phyloP scores from a whole-genome alignment of 805 yeast genomes.

The Zygoascus tannicola region DNA sequence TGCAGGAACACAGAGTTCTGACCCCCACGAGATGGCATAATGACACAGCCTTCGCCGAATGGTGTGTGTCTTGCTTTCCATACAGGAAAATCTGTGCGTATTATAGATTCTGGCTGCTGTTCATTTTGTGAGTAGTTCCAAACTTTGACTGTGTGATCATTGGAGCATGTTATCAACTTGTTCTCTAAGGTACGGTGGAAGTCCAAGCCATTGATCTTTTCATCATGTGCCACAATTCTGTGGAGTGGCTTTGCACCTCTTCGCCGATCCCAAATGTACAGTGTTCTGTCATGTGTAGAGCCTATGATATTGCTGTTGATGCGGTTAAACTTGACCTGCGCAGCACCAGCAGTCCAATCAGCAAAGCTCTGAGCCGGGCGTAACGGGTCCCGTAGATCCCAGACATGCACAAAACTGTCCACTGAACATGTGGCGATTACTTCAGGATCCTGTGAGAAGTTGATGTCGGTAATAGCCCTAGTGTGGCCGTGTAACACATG shows the following conservation, averaged over 20 bases:
- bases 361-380: conserved; percentile 70
- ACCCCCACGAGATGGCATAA: conserved; percentile 89
- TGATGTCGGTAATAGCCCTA: conserved; percentile 91
- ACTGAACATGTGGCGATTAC: conserved; percentile 86
- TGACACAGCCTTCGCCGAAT: conserved; percentile 77
- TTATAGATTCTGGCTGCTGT: conserved; percentile 44
- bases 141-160: conserved; percentile 72
- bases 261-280: conserved; percentile 83
- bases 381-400: conserved; percentile 80
- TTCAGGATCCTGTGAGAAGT: conserved; percentile 82
- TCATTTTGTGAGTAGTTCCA: conserved; percentile 48
- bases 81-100: conserved; percentile 73
- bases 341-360: conserved; percentile 93
- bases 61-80: conserved; percentile 85
- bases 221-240: conserved; percentile 63
- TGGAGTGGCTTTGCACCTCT: conserved; percentile 69
- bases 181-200: conserved; percentile 55
- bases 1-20: conserved; percentile 50
- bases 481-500: conserved; percentile 83
- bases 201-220: conserved; percentile 84
- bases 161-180: conserved; percentile 70
- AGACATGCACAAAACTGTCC: conserved; percentile 74
- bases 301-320: conserved; percentile 69
- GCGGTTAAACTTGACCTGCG: conserved; percentile 91
- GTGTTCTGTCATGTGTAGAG: conserved; percentile 71